These are phyloP conservation scores for Neoboletus magnificus DNA, from an alignment of 768 basidiomycete species.

Conservation along the genomic window DNA sequence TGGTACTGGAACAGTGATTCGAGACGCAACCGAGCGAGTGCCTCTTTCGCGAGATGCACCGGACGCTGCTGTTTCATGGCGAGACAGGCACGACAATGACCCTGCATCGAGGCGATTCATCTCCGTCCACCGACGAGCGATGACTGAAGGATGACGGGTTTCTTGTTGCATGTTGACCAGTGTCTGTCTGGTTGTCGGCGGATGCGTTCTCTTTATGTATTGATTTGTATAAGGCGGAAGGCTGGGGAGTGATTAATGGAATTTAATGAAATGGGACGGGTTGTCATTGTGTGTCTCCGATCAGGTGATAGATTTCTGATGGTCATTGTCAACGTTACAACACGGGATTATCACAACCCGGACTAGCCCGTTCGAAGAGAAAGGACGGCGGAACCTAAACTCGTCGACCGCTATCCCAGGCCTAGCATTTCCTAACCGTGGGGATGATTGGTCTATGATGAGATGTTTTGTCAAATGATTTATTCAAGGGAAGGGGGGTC, in stretches of 20 bases:
- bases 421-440: background rate
- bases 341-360: no score
- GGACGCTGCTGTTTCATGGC: slow-evolving; percentile 12
- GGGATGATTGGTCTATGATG: background rate
- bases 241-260: no score
- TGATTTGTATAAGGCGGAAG: slow-evolving; percentile 13
- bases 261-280: background rate
- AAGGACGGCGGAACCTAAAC: background rate
- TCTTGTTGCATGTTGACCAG: background rate
- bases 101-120: slow-evolving; percentile 14
- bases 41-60: background rate
- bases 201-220: background rate
- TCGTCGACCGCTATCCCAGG: background rate
- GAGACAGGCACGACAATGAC: slow-evolving; percentile 22
- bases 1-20: background rate
- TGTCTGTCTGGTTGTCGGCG: background rate
- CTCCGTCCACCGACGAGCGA: slow-evolving; percentile 6
- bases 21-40: background rate
- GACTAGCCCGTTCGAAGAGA: no score
- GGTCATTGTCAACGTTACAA: background rate
- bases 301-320: background rate
- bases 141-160: background rate
- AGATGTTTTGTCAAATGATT: background rate
- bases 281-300: background rate
- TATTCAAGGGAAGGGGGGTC: background rate